Evolutionary conservation across 148 eudicot genomes (phyloP), one percentile per base, ranked within the genome.

Genomic region (Linanthus parryae): DNA sequence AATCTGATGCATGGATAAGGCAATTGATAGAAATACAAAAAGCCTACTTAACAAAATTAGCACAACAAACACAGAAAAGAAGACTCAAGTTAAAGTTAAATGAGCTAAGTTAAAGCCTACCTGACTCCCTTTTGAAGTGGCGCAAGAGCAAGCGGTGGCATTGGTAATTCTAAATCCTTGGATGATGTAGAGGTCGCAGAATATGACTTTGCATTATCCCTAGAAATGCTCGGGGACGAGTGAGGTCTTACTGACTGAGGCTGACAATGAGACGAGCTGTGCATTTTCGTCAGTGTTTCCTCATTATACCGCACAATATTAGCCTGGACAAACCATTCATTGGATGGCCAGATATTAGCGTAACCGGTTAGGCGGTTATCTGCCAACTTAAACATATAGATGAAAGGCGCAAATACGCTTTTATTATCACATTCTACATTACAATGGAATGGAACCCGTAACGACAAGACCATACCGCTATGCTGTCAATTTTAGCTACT

Each of bases 141-240:
- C 24, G 88, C 83, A 61, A 92, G 94, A 31, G 96, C 81, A 59
- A 82, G 70, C 58, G 99, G 96, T 54, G 99, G 99, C 99, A 92
- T 92, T 47, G 99, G 96, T 74, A 92, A 68, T 69, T 84, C 91
- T 42, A 70, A 65, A 78, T 92, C 98, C 50, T 61, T 63, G 10
- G 49, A 50, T 19, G 66, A 39, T 55, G 77, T 54, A 38, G 70
- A 44, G 14, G 40, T 35, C 11, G 35, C n/a, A 45, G 73, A 66
- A 24, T 14, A 41, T 35, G 68, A 49, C 40, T 33, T 66, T 35
- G 60, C 58, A 58, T 54, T 38, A 47, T 65, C 59, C 23, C 11
- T 14, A 15, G 66, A 61, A 19, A 62, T 58, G 56, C 56, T 56
- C 20, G 64, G 35, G 27, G 83, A 66, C 49, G 64, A 35, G 22